Percentiles rank a stretch among this genome's conserved stretches.
These are phyloP conservation scores for Pterocarpus santalinus DNA, from an alignment of 306 rosid genomes.

Conservation along the genomic window DNA sequence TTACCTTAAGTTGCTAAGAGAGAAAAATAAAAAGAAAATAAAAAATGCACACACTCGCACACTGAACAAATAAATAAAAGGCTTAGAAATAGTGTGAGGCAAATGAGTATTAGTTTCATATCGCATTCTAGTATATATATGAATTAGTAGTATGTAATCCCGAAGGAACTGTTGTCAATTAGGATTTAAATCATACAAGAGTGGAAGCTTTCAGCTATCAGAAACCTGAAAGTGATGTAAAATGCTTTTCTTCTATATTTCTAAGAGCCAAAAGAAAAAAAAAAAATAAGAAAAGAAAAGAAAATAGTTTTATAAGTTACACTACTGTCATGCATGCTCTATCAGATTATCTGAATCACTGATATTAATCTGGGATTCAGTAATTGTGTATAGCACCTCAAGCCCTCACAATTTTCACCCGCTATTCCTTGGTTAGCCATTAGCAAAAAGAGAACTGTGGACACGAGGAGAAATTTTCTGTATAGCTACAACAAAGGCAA, in stretches of 20 bases:
- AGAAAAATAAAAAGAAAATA: neutral
- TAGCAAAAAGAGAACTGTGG: constrained; percentile 20
- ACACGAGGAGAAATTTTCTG: neutral
- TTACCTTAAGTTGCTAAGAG: neutral
- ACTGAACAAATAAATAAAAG: neutral
- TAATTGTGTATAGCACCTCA: constrained; percentile 14
- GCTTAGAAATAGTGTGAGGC: neutral
- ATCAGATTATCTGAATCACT: constrained; percentile 17
- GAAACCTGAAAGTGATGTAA: neutral
- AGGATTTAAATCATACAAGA: constrained; percentile 9
- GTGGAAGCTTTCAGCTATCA: constrained; percentile 15
- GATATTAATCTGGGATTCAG: neutral
- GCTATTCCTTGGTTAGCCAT: constrained; percentile 19
- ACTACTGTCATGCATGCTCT: constrained; percentile 15
- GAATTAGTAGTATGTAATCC: neutral
- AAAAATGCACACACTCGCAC: no score
- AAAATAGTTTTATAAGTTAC: neutral
- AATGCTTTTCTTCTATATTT: constrained; percentile 39
- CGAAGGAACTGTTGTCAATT: neutral
- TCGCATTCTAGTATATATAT: neutral
- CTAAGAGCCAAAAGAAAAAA: neutral
- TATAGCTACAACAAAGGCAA: constrained; percentile 29
- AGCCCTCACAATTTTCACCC: neutral
- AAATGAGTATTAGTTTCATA: neutral
- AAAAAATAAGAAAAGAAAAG: neutral